phyloP scores from a whole-genome alignment of 2,329 filamentous ascomycete species.

The Clonostachys byssicola region DNA sequence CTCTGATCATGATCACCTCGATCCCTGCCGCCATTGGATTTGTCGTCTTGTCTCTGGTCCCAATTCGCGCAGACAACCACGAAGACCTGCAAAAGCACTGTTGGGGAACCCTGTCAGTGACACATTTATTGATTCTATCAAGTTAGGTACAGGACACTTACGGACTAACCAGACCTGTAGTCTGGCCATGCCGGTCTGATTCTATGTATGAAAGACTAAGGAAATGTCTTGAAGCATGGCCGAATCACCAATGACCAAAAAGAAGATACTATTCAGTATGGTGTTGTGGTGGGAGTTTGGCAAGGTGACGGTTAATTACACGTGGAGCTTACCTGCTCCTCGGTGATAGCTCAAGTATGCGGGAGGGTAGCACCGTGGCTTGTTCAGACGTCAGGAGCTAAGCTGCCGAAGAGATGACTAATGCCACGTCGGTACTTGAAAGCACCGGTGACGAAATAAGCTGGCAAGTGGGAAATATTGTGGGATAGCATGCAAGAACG shows the following conservation, averaged over 20 bases:
- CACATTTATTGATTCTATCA: no score
- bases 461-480: no score
- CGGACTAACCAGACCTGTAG: constrained; percentile 33
- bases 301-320: neutral
- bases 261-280: neutral
- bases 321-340: no score
- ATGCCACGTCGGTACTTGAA: no score
- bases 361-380: no score
- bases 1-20: neutral
- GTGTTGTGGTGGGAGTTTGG: neutral
- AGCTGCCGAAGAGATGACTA: no score
- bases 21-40: constrained; percentile 4
- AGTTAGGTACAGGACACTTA: constrained; percentile 18
- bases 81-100: constrained; percentile 43
- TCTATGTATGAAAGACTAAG: constrained; percentile 20
- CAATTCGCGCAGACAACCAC: constrained; percentile 27
- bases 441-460: no score
- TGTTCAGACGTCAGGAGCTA: no score
- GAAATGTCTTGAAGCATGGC: neutral
- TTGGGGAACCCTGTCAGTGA: constrained; percentile 11
- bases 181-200: constrained; percentile 14
- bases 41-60: neutral
- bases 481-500: no score
- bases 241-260: no score
- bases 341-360: no score